Conservation (phyloP, 306 rosid genomes). For the Dicorynia guianensis region DNA sequence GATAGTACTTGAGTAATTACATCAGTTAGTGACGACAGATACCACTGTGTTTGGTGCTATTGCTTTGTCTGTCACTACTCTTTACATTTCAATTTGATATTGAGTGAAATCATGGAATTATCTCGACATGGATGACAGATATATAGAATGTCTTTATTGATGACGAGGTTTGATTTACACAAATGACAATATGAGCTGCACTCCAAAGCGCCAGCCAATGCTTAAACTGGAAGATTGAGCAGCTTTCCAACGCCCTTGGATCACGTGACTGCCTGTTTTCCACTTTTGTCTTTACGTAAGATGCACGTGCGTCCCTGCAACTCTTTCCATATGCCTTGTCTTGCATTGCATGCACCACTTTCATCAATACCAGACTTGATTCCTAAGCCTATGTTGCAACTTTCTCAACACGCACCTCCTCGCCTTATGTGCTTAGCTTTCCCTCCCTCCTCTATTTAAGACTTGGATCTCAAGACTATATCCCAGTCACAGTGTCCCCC, state of each 20-base stretch:
- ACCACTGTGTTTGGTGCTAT: not conserved
- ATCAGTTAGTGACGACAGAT: too few relatives aligned
- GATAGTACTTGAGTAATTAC: not conserved
- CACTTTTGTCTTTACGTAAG: conserved; percentile 54
- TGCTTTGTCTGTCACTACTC: not conserved
- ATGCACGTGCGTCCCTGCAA: conserved; percentile 49
- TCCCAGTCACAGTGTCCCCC: not conserved
- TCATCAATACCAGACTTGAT: conserved; percentile 45
- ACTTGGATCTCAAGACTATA: conserved; percentile 53
- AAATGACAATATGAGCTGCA: not conserved
- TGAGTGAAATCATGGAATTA: not conserved
- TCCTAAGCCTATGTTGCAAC: conserved; percentile 45
- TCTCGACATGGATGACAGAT: not conserved
- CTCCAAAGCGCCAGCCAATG: conserved; percentile 3
- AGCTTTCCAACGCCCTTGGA: conserved; percentile 47
- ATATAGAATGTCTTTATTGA: conserved; percentile 34
- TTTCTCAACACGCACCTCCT: not conserved
- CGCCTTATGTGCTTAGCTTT: too few relatives aligned
- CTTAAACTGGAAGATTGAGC: conserved; percentile 43
- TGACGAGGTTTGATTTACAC: conserved; percentile 23
- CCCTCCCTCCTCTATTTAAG: not conserved
- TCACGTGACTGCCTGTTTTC: conserved; percentile 49
- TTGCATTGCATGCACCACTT: not conserved
- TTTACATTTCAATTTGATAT: too few relatives aligned
- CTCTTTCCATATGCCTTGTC: conserved; percentile 30